These are phyloP conservation scores for Pleurotus salmoneostramineus DNA, from an alignment of 768 basidiomycete genomes.

Conservation along the genomic window DNA sequence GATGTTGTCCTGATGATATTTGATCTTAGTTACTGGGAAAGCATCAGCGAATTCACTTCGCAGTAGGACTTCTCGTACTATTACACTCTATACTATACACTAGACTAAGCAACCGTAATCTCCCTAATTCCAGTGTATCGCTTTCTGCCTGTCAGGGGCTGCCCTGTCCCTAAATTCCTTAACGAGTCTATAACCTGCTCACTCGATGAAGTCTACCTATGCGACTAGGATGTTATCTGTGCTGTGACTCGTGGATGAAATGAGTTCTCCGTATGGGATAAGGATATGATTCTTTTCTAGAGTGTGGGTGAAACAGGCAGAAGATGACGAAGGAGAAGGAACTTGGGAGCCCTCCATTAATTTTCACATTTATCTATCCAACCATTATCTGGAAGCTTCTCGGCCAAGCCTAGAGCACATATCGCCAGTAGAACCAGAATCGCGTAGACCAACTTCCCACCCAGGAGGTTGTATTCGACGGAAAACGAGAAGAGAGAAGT, in stretches of 20 bases:
- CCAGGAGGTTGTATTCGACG: conserved; percentile 39
- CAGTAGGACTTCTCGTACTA: not conserved
- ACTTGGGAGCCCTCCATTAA: not conserved
- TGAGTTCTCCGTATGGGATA: too few species aligned
- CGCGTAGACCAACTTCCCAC: conserved; percentile 44
- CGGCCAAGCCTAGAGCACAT: conserved; percentile 26
- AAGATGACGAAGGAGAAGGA: too few species aligned
- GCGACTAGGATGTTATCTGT: too few species aligned
- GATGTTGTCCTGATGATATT: not conserved
- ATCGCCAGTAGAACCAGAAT: conserved; percentile 28
- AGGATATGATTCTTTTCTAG: too few species aligned
- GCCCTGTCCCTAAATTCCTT: too few species aligned
- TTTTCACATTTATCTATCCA: conserved; percentile 22
- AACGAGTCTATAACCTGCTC: too few species aligned
- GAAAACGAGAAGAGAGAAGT: conserved; percentile 52
- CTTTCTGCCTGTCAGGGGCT: too few species aligned
- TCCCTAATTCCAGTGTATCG: too few species aligned
- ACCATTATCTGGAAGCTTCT: conserved; percentile 30
- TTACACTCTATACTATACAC: not conserved
- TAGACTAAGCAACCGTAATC: not conserved
- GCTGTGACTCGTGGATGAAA: too few species aligned
- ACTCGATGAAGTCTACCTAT: too few species aligned
- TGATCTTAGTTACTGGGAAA: not conserved
- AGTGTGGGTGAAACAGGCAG: too few species aligned
- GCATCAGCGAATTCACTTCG: not conserved